Evolutionary conservation across 129 eudicot species (phyloP).

Genomic region (Arctium minus): DNA sequence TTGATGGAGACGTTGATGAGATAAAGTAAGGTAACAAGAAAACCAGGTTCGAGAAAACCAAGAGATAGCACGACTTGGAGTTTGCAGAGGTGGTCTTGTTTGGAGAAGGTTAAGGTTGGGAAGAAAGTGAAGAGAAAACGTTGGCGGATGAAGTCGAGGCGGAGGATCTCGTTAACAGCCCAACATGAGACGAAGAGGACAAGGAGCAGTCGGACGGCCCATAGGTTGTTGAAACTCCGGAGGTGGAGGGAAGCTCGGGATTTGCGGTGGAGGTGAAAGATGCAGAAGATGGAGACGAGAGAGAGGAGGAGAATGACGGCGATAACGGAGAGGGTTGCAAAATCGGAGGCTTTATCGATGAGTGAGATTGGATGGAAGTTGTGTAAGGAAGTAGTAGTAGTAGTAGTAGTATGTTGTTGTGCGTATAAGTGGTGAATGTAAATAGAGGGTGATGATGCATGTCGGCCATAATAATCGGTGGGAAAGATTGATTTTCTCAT

Average conservation of each 20-base stretch:
- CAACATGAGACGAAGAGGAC: slow-evolving; percentile 32
- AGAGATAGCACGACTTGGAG: slow-evolving; percentile 51
- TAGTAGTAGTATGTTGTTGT: too few relatives aligned
- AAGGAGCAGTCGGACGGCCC: slow-evolving; percentile 55
- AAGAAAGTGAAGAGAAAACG: slow-evolving; percentile 7
- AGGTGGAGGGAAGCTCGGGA: slow-evolving; percentile 38
- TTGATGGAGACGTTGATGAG: slow-evolving; percentile 48
- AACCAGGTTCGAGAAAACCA: slow-evolving; percentile 63
- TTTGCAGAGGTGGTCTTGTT: slow-evolving; percentile 45
- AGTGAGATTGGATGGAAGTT: slow-evolving; percentile 19
- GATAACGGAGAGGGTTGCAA: slow-evolving; percentile 28
- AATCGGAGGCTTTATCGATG: slow-evolving; percentile 32
- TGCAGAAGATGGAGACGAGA: slow-evolving; percentile 35
- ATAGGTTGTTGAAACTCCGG: slow-evolving; percentile 47
- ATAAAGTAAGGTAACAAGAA: slow-evolving; percentile 49
- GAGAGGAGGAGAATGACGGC: slow-evolving; percentile 44
- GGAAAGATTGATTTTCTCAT: slow-evolving; percentile 36
- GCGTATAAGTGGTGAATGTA: not conserved
- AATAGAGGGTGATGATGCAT: not conserved
- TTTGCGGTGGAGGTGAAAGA: slow-evolving; percentile 43
- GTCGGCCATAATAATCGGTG: slow-evolving; percentile 3
- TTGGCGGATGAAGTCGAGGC: slow-evolving; percentile 33
- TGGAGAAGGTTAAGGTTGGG: slow-evolving; percentile 24
- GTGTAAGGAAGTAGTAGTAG: not conserved
- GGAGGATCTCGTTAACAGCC: slow-evolving; percentile 49